Percentiles rank a stretch among this genome's conserved stretches.
Conservation (phyloP, 371 early-diverging fungal species). For the Saksenaea vasiformis region DNA sequence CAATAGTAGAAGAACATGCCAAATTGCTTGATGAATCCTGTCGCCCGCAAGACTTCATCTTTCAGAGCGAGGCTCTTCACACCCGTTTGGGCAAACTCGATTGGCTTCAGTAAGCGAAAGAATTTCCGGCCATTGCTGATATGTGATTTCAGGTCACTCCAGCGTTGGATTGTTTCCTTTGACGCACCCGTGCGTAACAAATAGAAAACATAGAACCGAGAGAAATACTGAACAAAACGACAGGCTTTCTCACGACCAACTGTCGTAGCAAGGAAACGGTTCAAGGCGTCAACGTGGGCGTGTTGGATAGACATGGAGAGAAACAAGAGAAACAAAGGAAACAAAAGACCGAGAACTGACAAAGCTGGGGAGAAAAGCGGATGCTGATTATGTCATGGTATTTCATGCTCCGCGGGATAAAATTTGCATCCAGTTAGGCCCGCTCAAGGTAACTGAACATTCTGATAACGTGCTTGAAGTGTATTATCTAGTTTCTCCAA, state of each 20-base stretch:
- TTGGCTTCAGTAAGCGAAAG: conserved; percentile 52
- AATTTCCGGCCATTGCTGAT: conserved; percentile 66
- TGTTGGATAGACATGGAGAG: conserved; percentile 9
- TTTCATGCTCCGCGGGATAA: too few relatives aligned
- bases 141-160: conserved; percentile 54
- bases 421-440: too few relatives aligned
- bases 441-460: too few relatives aligned
- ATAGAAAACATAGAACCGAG: conserved; percentile 66
- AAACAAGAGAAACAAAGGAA: background rate
- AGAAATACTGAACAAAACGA: conserved; percentile 76
- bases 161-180: conserved; percentile 52
- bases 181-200: conserved; percentile 46
- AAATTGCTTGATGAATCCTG: conserved; percentile 48
- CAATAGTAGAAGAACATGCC: conserved; percentile 57
- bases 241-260: conserved; percentile 80
- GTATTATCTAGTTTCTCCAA: too few relatives aligned
- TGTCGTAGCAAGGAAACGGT: conserved; percentile 57
- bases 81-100: conserved; percentile 59
- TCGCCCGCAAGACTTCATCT: conserved; percentile 51
- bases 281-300: conserved; percentile 27
- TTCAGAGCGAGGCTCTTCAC: conserved; percentile 45
- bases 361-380: too few relatives aligned
- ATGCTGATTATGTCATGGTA: too few relatives aligned
- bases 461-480: too few relatives aligned
- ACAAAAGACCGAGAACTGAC: background rate